Base-by-base conservation (phyloP, 2,329 filamentous ascomycete species). In the Rutstroemia sp. region DNA sequence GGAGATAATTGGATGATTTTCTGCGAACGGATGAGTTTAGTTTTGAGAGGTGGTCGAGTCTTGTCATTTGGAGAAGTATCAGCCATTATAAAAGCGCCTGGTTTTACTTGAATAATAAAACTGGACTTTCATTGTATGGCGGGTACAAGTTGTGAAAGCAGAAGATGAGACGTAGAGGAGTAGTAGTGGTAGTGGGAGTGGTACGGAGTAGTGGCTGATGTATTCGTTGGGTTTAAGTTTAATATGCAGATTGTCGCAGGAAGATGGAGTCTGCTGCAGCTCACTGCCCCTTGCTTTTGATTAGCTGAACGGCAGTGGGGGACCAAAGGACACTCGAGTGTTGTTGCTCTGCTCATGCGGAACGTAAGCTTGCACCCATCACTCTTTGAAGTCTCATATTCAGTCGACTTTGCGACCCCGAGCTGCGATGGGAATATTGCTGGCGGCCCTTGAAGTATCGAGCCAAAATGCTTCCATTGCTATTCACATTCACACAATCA, bases 21-120 rank as follows among this genome's bases (percentile, higher is more conserved):
- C 62, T 82, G 79, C 7, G 79, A 77, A 58, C 79, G 77, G 50
- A 80, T 66, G 48, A 75, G 73, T 67, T 77, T 77, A 55, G 72
- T 71, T 59, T 72, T 75, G 59, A 63, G 69, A 63, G 64, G 59
- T 25, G 68, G 67, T 49, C 69, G 66, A 39, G 66, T 61, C 60
- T 72, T 70, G 59, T 68, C 65, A 48, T 37, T 47, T 18, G 62
- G 45, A 16, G 63, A 63, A 10, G 61, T 61, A 59, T 70, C 68
- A 69, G 65, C 67, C 68, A 70, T 70, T 67, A 58, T 66, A 59
- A 47, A 62, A 60, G 60, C 59, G 64, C 57, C 59, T 46, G 48
- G 51, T 61, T 41, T 61, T 60, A 58, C 59, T 62, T 49, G 59
- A 58, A 57, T 53, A 58, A 56, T 38, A 52, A 56, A 49, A 49